Evolutionary conservation across 2,329 filamentous ascomycete genomes (phyloP), one percentile per base, ranked within the genome.

Genomic region (Colletotrichum sansevieriae): DNA sequence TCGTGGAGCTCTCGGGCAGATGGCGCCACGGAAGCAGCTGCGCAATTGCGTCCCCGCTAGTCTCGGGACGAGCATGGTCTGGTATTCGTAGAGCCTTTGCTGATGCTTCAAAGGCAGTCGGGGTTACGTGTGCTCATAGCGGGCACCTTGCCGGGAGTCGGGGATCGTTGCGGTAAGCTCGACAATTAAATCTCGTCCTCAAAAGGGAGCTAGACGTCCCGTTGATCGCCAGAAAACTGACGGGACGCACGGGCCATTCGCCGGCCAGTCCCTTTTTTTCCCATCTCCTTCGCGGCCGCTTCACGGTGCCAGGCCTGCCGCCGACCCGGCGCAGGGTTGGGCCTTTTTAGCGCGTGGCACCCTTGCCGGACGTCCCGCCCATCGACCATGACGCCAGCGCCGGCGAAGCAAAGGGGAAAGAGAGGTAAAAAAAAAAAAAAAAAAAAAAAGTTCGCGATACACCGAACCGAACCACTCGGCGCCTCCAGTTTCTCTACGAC

Each of bases 361-460:
- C 65, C 61, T 33, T 54, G 61, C 47, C 15, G 41, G 46, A 29
- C 29, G 1, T 29, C 18, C 37, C 37, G 39, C 37, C 37, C 37
- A 3, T 15, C 43, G 37, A 15, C 65, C 62, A 68, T 68, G 65
- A 68, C 65, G 65, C 62, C 29, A 29, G 7, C 29, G 2, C 25
- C 25, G 25, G 7, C 25, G 22, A 22, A 56, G 37, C 33, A 25
- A 25, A 4, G 15, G 15, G 20, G 33, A 8, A 25, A 25, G 25
- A 4, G 4, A 22, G 3, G 18, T 18, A 18, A 18, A 18, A 18
- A 22, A 22, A 22, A 25, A 25, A 25, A 22, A 25, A 25, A 25
- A 39, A 33, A 44, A 44, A 59, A 69, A 65, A 66, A 61, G 63
- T 66, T 69, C 62, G 63, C 29, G 66, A 69, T 69, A 68, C 33